Base-by-base conservation (phyloP, 805 yeast species). In the Middelhovenomyces tepae region DNA sequence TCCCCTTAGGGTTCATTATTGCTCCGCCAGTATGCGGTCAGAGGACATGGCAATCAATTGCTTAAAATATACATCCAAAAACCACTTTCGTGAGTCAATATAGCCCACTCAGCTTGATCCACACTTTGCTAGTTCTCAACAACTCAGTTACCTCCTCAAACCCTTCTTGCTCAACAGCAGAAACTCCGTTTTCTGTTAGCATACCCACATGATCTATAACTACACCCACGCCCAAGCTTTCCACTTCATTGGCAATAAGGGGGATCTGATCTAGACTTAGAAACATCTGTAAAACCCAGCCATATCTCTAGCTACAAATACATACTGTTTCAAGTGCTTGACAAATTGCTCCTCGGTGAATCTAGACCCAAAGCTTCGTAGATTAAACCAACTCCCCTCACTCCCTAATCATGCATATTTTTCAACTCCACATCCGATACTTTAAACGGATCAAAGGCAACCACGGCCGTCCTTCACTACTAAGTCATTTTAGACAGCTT, bases 181-280 rank as follows among this genome's bases (percentile, higher is more conserved):
- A n/a, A n/a, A n/a, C n/a, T n/a, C n/a, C n/a, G n/a, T n/a, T n/a
- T n/a, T n/a, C n/a, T n/a, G n/a, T n/a, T n/a, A n/a, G 32, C 36
- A 33, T 27, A 7, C 32, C 34, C 8, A 34, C 28, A 16, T 34
- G 37, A 13, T 34, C 37, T n/a, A 34, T 29, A n/a, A 34, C 37
- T 6, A 34, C 34, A 22, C 24, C 34, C 3, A 34, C 34, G 3
- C 37, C 37, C 9, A 34, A 29, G 9, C 6, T n/a, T 7, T 28
- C 29, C 10, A 34, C 19, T n/a, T 20, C 28, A 16, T 34, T 34
- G 3, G 28, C 34, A 6, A 34, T 28, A 18, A 34, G 27, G 6
- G 33, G 28, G 16, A 34, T 22, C 26, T 34, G 37, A 11, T 34
- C 34, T 4, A 34, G 28, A 8, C 34, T 29, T 7, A 34, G 22